Conservation (phyloP, 1,284 basidiomycete species). For the Marasmius tenuissimus region DNA sequence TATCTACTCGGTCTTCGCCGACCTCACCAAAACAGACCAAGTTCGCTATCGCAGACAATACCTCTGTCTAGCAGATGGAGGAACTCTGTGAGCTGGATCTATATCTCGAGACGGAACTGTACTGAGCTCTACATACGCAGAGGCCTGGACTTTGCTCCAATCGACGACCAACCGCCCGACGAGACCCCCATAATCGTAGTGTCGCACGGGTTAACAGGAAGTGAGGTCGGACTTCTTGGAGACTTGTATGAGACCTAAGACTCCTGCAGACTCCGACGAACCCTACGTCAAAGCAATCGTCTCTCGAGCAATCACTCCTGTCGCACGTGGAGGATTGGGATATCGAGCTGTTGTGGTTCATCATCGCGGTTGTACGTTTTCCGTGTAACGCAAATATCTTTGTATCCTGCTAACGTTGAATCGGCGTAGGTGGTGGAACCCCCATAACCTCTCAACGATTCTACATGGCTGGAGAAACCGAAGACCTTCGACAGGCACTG, state of each 20-base stretch:
- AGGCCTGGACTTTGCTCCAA: constrained; percentile 72
- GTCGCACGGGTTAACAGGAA: constrained; percentile 88
- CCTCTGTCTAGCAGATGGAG: constrained; percentile 42
- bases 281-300: constrained; percentile 85
- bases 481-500: constrained; percentile 83
- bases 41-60: constrained; percentile 62
- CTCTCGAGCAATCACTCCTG: constrained; percentile 24
- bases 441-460: constrained; percentile 80
- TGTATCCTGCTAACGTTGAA: neutral
- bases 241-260: neutral
- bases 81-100: constrained; percentile 39
- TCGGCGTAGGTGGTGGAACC: constrained; percentile 68
- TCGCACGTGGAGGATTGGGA: constrained; percentile 11
- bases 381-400: neutral
- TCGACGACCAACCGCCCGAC: constrained; percentile 52
- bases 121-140: constrained; percentile 31
- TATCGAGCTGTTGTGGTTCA: constrained; percentile 38
- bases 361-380: constrained; percentile 82
- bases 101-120: constrained; percentile 3
- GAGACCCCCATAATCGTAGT: constrained; percentile 83
- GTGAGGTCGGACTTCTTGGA: constrained; percentile 31
- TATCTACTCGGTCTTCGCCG: constrained; percentile 64
- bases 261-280: constrained; percentile 74
- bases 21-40: constrained; percentile 74
- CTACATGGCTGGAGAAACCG: constrained; percentile 85